Conservation (phyloP, 441 rosid species). For the Corymbia citriodora region DNA sequence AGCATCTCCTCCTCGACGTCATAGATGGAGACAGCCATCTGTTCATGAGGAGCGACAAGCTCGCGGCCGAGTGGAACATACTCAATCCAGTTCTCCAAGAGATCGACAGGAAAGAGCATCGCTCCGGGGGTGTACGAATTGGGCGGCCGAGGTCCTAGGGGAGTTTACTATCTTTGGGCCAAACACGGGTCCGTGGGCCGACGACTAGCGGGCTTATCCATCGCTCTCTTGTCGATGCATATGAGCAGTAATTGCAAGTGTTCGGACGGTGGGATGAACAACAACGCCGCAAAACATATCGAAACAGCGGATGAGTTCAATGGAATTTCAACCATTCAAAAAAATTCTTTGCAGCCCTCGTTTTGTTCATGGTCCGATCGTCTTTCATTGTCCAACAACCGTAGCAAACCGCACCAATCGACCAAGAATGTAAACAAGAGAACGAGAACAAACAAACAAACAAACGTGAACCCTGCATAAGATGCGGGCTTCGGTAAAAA, state of each 20-base stretch:
- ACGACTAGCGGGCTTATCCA: constrained; percentile 22
- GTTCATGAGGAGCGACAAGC: constrained; percentile 79
- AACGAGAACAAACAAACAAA: background rate
- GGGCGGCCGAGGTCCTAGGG: constrained; percentile 78
- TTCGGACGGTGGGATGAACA: background rate
- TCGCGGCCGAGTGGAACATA: constrained; percentile 69
- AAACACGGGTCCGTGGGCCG: constrained; percentile 62
- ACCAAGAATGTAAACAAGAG: background rate
- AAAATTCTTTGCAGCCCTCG: background rate
- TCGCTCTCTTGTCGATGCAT: background rate
- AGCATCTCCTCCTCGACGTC: constrained; percentile 75
- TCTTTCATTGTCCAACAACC: background rate
- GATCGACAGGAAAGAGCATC: constrained; percentile 46
- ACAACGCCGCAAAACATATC: background rate
- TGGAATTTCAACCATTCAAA: background rate
- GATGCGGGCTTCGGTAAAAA: background rate
- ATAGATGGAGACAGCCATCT: constrained; percentile 80
- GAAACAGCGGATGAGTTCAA: background rate
- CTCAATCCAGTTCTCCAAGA: constrained; percentile 46
- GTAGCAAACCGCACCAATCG: background rate
- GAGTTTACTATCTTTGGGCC: constrained; percentile 71
- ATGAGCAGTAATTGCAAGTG: background rate
- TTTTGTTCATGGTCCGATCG: background rate
- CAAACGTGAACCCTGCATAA: background rate
- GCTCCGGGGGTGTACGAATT: constrained; percentile 58